Evolutionary conservation across 2,329 filamentous ascomycete genomes (phyloP).

Genomic region (Aspergillus sp.): DNA sequence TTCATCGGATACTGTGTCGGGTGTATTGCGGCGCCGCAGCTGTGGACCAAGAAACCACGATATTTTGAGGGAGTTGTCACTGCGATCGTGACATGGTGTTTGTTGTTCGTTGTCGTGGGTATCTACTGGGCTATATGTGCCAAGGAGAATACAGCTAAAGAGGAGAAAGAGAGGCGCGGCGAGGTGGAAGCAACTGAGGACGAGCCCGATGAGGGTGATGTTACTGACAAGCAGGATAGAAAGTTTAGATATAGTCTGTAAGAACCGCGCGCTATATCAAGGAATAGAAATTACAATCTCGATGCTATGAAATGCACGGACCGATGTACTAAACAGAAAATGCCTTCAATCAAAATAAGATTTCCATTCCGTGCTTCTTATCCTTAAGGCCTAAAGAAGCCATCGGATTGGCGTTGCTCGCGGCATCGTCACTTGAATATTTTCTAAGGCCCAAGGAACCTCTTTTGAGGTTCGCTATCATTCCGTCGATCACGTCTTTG

Average conservation of each 20-base stretch:
- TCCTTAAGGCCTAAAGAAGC: background rate
- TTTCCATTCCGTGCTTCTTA: background rate
- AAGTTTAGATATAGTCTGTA: no score
- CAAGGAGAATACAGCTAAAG: conserved; percentile 31
- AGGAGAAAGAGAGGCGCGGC: no score
- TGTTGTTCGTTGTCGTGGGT: conserved; percentile 36
- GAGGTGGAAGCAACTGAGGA: no score
- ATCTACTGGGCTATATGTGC: conserved; percentile 38
- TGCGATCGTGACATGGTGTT: conserved; percentile 45
- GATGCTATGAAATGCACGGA: no score
- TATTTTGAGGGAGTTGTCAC: conserved; percentile 48
- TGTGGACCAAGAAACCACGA: conserved; percentile 47
- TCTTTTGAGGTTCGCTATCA: background rate
- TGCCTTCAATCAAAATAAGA: background rate
- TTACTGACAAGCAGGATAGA: no score
- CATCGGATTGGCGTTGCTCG: background rate
- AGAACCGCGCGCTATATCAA: no score
- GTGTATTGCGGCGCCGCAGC: conserved; percentile 46
- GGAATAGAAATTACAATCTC: no score
- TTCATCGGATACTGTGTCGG: conserved; percentile 52
- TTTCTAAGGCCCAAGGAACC: background rate
- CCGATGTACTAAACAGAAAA: no score
- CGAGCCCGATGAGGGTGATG: no score
- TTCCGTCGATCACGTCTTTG: background rate
- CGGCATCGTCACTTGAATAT: background rate